Evolutionary conservation across 192 early-diverging fungal species (phyloP).

Genomic region (Kickxella alabastrina): DNA sequence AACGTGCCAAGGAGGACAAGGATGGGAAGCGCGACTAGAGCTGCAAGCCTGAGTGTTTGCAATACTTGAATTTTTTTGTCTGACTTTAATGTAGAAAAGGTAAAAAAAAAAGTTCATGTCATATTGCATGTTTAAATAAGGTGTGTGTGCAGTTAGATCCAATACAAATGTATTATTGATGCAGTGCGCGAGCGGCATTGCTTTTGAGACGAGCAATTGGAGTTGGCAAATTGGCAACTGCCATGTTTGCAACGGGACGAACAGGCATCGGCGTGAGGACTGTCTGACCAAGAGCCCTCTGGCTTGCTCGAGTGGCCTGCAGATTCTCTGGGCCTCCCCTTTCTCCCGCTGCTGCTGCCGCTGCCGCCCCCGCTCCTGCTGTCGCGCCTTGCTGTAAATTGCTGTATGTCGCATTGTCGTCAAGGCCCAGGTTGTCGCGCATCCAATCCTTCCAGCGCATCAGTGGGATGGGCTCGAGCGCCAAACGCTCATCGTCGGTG

Average conservation of each 20-base stretch:
- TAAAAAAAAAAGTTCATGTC: neutral
- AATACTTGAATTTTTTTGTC: neutral
- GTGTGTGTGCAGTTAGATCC: neutral
- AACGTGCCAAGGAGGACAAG: conserved; percentile 35
- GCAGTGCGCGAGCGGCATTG: neutral
- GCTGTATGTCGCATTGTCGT: too few relatives aligned
- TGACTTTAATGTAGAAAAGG: neutral
- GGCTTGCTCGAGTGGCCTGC: neutral
- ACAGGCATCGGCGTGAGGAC: neutral
- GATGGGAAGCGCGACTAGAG: conserved; percentile 47
- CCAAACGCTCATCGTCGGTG: conserved; percentile 41
- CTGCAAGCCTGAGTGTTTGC: neutral
- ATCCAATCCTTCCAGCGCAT: conserved; percentile 51
- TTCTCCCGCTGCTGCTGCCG: too few relatives aligned
- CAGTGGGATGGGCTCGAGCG: conserved; percentile 42
- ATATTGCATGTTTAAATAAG: neutral
- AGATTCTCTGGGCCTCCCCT: too few relatives aligned
- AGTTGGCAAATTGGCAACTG: neutral
- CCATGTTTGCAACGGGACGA: too few relatives aligned
- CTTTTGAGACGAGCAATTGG: conserved; percentile 3
- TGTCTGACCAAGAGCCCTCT: neutral
- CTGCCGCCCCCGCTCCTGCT: too few relatives aligned
- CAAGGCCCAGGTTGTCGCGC: conserved; percentile 21
- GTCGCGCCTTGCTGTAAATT: too few relatives aligned
- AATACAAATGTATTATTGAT: neutral